Conservation (phyloP, 2,329 filamentous ascomycete species). For the Stagonosporopsis vannaccii region DNA sequence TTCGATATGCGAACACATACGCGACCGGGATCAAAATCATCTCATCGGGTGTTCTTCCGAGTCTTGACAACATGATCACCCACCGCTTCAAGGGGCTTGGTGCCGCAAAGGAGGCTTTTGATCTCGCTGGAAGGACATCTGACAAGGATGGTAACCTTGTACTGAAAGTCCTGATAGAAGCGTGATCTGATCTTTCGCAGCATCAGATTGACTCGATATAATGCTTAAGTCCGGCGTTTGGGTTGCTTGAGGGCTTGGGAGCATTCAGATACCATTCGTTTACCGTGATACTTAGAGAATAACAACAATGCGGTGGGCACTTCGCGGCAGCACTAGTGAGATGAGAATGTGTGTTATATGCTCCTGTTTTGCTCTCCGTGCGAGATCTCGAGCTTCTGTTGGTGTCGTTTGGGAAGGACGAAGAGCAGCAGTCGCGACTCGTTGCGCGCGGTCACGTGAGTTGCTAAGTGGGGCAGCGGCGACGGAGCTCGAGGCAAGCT, state of each 20-base stretch:
- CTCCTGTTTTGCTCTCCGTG: background rate
- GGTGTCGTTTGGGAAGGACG: background rate
- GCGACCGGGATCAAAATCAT: slow-evolving; percentile 62
- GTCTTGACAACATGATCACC: slow-evolving; percentile 62
- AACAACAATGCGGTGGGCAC: background rate
- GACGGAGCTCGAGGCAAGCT: slow-evolving; percentile 9
- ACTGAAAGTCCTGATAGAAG: slow-evolving; percentile 58
- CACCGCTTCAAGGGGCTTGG: slow-evolving; percentile 57
- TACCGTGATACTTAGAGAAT: background rate
- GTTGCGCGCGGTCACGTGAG: background rate
- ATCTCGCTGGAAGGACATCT: slow-evolving; percentile 58
- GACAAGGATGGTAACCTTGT: slow-evolving; percentile 62
- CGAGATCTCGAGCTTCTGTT: background rate
- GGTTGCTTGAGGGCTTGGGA: background rate
- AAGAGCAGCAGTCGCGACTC: background rate
- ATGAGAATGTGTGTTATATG: background rate
- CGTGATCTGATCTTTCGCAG: slow-evolving; percentile 17
- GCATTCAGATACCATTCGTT: slow-evolving; percentile 16
- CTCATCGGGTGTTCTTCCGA: slow-evolving; percentile 58
- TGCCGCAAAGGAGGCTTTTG: slow-evolving; percentile 60
- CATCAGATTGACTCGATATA: background rate
- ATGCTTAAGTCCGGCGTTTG: slow-evolving; percentile 6
- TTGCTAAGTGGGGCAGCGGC: background rate
- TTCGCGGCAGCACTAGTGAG: background rate
- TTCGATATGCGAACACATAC: slow-evolving; percentile 63